phyloP scores from a whole-genome alignment of 768 basidiomycete genomes.

The Macrolepiota albuminosa region DNA sequence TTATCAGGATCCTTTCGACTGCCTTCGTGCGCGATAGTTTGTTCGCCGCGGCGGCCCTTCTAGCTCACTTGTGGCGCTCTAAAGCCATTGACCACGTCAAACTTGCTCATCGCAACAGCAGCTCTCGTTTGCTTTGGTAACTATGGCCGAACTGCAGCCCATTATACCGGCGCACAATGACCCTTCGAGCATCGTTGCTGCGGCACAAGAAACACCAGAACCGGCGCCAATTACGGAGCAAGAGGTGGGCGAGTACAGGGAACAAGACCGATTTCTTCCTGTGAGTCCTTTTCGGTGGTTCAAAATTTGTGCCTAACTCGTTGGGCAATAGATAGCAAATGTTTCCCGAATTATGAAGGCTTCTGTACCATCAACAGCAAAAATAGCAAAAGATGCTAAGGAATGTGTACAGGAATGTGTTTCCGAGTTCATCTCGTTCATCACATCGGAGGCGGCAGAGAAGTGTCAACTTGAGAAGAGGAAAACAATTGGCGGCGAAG shows the following conservation, averaged over 20 bases:
- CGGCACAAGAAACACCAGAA: conserved; percentile 42
- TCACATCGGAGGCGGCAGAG: conserved; percentile 95
- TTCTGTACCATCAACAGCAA: conserved; percentile 83
- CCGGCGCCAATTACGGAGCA: conserved; percentile 82
- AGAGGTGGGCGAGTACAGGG: conserved; percentile 90
- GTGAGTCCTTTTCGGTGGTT: conserved; percentile 39
- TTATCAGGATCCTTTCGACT: background rate
- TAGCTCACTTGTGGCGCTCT: conserved; percentile 6
- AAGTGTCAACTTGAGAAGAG: conserved; percentile 93
- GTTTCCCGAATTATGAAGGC: conserved; percentile 98
- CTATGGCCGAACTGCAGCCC: conserved; percentile 35
- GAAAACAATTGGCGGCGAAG: conserved; percentile 97
- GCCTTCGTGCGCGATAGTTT: background rate
- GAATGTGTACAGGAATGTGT: conserved; percentile 99
- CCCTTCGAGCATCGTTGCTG: conserved; percentile 27
- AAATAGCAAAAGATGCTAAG: conserved; percentile 97
- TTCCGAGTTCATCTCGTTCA: conserved; percentile 97
- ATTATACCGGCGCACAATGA: conserved; percentile 38
- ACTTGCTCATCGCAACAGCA: background rate
- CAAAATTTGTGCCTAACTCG: background rate
- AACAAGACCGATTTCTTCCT: conserved; percentile 94
- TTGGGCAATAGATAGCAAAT: conserved; percentile 78
- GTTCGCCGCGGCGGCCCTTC: conserved; percentile 2
- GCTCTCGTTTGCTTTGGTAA: background rate
- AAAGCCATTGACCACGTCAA: background rate